Evolutionary conservation across 1,139 yeast species (phyloP), one percentile per base, ranked within the genome.

Genomic region (Groenewaldozyma auringiensis): DNA sequence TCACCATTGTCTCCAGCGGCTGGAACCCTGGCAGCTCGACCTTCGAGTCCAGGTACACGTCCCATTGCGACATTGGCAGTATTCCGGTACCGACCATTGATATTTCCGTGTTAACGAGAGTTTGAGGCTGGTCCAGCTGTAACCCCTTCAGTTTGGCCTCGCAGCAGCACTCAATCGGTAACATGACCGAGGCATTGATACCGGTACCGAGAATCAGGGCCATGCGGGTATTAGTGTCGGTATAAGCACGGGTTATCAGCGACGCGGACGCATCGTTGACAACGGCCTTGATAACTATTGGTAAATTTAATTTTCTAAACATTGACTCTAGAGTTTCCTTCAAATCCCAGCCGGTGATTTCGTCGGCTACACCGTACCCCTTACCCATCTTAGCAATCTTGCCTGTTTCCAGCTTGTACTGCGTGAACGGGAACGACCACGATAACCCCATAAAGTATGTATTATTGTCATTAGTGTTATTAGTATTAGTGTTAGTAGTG

Each of bases 181-280:
- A 39, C 50, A 58, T 49, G 21, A 57, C 55, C 3, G 66, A 58
- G 14, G 64, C 94, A 63, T 88, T 88, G 40, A 94, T 82, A 56
- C 96, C 96, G 2, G 96, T 87, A 52, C 96, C 96, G 56, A 85
- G 83, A 51, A 88, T 86, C 49, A 88, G 79, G 36, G 95, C 94
- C 55, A 87, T 72, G 9, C 78, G 75, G n/a, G 94, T 83, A 49
- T 74, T 71, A 41, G 83, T 74, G 20, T 69, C 59, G 3, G 78
- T 67, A 63, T 86, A 86, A 18, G 94, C 83, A 58, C 87, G 77
- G 3, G 94, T 78, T 49, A 88, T 70, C 52, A 87, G 71, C 4
- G 95, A 83, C 25, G 96, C 95, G 16, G 83, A 89, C 1, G 95
- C 84, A 61, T 88, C 96, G 60, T 88, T 88, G 33, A 94, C 89